A percentile compares a stretch with the other conserved stretches of the same genome.
Evolutionary conservation across 441 rosid species (phyloP).

Genomic region (Caryocar brasiliense): DNA sequence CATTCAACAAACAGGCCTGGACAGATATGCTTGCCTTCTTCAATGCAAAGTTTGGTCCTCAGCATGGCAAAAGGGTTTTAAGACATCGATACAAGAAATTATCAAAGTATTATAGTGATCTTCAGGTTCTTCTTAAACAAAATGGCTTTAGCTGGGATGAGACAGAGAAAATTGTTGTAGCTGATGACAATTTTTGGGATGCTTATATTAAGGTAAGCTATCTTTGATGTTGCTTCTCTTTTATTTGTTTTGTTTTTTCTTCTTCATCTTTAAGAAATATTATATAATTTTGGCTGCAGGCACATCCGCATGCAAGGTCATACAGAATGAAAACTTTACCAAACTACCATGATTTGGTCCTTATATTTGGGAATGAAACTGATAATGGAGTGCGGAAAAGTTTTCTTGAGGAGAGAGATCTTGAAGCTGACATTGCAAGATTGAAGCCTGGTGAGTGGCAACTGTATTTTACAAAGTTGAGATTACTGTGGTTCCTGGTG

Average conservation of each 20-base stretch:
- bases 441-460: constrained; percentile 26
- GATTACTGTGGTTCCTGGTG: background rate
- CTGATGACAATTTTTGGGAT: constrained; percentile 63
- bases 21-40: constrained; percentile 60
- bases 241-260: constrained; percentile 1
- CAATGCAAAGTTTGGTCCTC: constrained; percentile 56
- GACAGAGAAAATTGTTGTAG: constrained; percentile 35
- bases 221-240: background rate
- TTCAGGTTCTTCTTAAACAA: constrained; percentile 40
- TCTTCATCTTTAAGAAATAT: background rate
- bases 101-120: constrained; percentile 50
- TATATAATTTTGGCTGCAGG: constrained; percentile 27
- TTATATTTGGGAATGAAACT: constrained; percentile 37
- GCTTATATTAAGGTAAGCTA: constrained; percentile 71
- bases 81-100: constrained; percentile 71
- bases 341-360: constrained; percentile 56
- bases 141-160: constrained; percentile 77
- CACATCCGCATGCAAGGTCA: constrained; percentile 49
- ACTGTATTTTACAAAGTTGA: constrained; percentile 3
- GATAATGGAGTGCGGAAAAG: constrained; percentile 19
- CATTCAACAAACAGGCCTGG: constrained; percentile 75
- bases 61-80: constrained; percentile 66
- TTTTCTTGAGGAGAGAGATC: constrained; percentile 28
- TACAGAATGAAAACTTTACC: constrained; percentile 64
- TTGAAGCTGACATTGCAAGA: constrained; percentile 24